Conservation (phyloP, 257 asterid genomes). For the Gentiana macrophylla region DNA sequence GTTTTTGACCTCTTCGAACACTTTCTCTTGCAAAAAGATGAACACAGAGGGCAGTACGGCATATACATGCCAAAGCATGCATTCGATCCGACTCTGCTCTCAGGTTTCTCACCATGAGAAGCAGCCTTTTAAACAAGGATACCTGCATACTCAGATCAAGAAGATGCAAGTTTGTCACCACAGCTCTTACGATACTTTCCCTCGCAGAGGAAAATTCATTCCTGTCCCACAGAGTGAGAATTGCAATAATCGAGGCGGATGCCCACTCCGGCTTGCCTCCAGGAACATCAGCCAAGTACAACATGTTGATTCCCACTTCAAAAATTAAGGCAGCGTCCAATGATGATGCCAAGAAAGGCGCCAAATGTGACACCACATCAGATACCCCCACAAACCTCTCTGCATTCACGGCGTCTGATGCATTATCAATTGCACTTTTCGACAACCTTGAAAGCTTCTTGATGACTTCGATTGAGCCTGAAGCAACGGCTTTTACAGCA, state of each 20-base stretch:
- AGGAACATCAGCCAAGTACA: slow-evolving; percentile 86
- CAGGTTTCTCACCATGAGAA: slow-evolving; percentile 86
- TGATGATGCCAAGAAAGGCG: slow-evolving; percentile 74
- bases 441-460: slow-evolving; percentile 65
- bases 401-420: slow-evolving; percentile 36
- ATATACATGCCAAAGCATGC: slow-evolving; percentile 93
- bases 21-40: slow-evolving; percentile 89
- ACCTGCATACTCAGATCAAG: slow-evolving; percentile 97
- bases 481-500: slow-evolving; percentile 73
- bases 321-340: slow-evolving; percentile 80
- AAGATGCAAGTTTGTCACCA: slow-evolving; percentile 77
- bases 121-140: slow-evolving; percentile 73
- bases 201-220: slow-evolving; percentile 89
- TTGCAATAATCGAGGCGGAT: slow-evolving; percentile 65
- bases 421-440: slow-evolving; percentile 20
- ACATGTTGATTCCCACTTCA: slow-evolving; percentile 88
- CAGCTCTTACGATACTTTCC: slow-evolving; percentile 89
- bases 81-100: slow-evolving; percentile 93
- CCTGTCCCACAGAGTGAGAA: slow-evolving; percentile 91
- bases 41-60: slow-evolving; percentile 88
- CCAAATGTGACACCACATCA: slow-evolving; percentile 80
- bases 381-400: slow-evolving; percentile 79
- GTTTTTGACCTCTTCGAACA: slow-evolving; percentile 83
- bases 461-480: slow-evolving; percentile 64
- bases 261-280: slow-evolving; percentile 99